A percentile compares a stretch with the other conserved stretches of the same genome.
Evolutionary conservation across 345 rosid genomes (phyloP).

Genomic region (Turnera subulata): DNA sequence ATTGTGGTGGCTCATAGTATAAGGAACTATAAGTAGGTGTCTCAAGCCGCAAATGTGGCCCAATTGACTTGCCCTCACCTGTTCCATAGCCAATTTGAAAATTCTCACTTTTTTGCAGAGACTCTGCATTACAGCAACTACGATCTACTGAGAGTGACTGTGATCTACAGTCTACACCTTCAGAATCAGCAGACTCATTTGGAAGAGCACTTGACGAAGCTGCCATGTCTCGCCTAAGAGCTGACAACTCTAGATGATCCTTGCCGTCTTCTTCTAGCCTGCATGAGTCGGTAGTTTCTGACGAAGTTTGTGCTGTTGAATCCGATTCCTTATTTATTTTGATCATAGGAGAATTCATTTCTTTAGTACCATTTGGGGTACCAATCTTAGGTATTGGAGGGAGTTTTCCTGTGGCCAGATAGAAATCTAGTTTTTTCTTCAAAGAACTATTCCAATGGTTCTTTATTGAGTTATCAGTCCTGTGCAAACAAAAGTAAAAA

Average conservation of each 20-base stretch:
- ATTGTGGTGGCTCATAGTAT: constrained; percentile 51
- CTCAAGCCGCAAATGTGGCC: constrained; percentile 24
- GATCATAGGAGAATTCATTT: constrained; percentile 18
- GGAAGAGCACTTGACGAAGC: constrained; percentile 38
- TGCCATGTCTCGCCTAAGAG: constrained; percentile 36
- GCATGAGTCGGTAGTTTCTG: constrained; percentile 39
- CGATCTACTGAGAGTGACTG: constrained; percentile 24
- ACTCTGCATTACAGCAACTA: constrained; percentile 35
- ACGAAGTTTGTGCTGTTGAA: constrained; percentile 47
- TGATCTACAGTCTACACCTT: constrained; percentile 41
- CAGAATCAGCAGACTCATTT: constrained; percentile 48
- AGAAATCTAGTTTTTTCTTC: constrained; percentile 86
- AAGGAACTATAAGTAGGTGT: constrained; percentile 49
- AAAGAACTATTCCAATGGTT: constrained; percentile 98
- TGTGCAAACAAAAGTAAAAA: constrained; percentile 26
- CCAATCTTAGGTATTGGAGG: constrained; percentile 53
- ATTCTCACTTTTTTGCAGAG: constrained; percentile 31
- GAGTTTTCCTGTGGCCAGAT: constrained; percentile 62
- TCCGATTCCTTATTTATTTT: constrained; percentile 46
- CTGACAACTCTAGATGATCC: constrained; percentile 39
- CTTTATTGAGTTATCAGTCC: constrained; percentile 95
- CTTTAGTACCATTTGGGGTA: constrained; percentile 40
- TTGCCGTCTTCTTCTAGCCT: constrained; percentile 47
- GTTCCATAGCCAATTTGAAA: constrained; percentile 21
- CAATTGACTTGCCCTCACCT: constrained; percentile 26